Evolutionary conservation across 805 yeast genomes (phyloP), one percentile per base, ranked within the genome.

Genomic region (Millerozyma acaciae): DNA sequence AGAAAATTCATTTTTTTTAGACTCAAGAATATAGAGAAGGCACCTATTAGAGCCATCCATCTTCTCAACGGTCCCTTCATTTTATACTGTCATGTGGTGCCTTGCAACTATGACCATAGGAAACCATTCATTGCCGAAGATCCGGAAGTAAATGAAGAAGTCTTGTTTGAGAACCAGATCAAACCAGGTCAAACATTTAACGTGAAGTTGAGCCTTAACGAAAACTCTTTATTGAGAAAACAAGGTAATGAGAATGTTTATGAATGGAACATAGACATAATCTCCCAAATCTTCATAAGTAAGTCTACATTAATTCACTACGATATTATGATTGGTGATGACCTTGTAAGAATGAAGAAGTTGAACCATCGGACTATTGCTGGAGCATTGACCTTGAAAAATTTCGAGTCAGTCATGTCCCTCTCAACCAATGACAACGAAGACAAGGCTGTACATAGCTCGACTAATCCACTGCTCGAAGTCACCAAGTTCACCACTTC

Each of bases 181-280:
- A 80, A 78, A 42, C 93, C 95, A 0, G 85, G 83, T 16, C 83
- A 79, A 45, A 65, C 77, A 5, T 83, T 82, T 52, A 71, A 74
- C 37, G 79, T 78, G 2, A 63, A 62, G 36, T 59, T 85, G 16
- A 45, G 55, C 12, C 51, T 83, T 44, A 78, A 75, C 50, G 55
- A 57, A 3, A 68, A 71, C 40, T 69, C 77, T 8, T 38, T 40
- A 8, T 38, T 44, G 15, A 40, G 31, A 13, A 31, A 30, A 2
- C 41, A 40, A 4, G 45, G 34, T 4, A 45, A 37, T 6, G 30
- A 21, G 4, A 39, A 38, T 8, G 41, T 47, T 5, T 60, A 50
- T 32, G 53, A 50, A 25, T 67, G 72, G 71, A 48, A 51, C 9
- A 43, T 68, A 14, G 71, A 67, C 37, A 43, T 67, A 2, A 39